Base-by-base conservation (phyloP, 208 protist species). In the Spongospora subterranea region DNA sequence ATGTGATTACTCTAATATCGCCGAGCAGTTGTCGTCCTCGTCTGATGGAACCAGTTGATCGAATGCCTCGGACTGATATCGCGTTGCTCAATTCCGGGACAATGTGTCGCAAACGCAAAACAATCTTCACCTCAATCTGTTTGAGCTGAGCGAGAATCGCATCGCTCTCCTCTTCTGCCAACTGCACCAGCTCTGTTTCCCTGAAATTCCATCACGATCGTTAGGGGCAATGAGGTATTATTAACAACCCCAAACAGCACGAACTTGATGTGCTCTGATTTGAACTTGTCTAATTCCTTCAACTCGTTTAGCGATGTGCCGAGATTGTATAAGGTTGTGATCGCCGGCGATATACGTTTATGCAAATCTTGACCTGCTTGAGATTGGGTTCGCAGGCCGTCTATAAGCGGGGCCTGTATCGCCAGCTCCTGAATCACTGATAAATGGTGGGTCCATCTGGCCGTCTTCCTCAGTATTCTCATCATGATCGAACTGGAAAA, bases 1-100 rank as follows among this genome's bases (percentile, higher is more conserved):
- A 65, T 17, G 71, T 20, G 17, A 20, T 82, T 82, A 82, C 71
- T 82, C 71, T 13, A 82, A n/a, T 20, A 82, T 82, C 6, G 71
- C 71, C 6, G 71, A 82, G 35, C 71, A 43, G 71, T n/a, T 39
- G n/a, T 82, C 71, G 35, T 82, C 71, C 17, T 35, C 71, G 40
- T 82, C 71, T 40, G 6, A 20, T 45, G 71, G 71, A 35, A 82
- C n/a, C n/a, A 82, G 71, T 6, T 6, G 11, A 43, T 82, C n/a
- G 6, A 82, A 43, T 17, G n/a, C 71, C 35, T 82, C 71, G 6
- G 6, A 6, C 71, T 82, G n/a, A 82, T 20, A 35, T 35, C 35
- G 13, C n/a, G n/a, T 40, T 6, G 71, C 71, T 82, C 17, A 82
- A 45, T 20, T 43, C 71, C 17, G n/a, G 35, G 71, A 6, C 35